A percentile compares a stretch with the other conserved stretches of the same genome.
Conservation (phyloP, 2,329 filamentous ascomycete species). For the Phialocephala subalpina region DNA sequence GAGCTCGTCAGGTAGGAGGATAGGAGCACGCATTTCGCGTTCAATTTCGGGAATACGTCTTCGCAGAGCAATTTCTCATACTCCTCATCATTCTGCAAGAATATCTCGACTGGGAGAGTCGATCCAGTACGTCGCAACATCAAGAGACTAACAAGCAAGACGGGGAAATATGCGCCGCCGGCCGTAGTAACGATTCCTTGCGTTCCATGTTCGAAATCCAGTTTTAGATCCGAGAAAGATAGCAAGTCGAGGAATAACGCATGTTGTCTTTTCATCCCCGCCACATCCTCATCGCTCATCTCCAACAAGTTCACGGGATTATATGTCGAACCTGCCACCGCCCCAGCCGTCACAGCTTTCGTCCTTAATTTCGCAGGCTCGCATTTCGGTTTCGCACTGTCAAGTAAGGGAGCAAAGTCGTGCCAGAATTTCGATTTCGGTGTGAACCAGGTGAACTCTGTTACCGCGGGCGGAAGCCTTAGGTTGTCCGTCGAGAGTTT, state of each 20-base stretch:
- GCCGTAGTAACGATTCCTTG: constrained; percentile 53
- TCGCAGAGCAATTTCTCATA: constrained; percentile 50
- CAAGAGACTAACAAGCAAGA: constrained; percentile 49
- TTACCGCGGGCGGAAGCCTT: background rate
- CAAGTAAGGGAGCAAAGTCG: constrained; percentile 30
- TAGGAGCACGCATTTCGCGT: constrained; percentile 51
- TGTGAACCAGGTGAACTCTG: background rate
- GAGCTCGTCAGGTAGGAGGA: constrained; percentile 48
- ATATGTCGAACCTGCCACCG: background rate
- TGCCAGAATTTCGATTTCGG: constrained; percentile 30
- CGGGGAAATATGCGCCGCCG: constrained; percentile 46
- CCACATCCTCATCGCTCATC: constrained; percentile 22
- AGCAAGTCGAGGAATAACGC: constrained; percentile 21
- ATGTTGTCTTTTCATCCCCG: constrained; percentile 26
- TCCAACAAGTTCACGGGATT: constrained; percentile 13
- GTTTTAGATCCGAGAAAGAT: background rate
- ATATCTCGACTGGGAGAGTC: constrained; percentile 51
- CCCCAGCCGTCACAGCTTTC: constrained; percentile 18
- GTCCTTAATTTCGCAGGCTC: constrained; percentile 17
- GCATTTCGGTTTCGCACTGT: constrained; percentile 30
- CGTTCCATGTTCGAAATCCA: constrained; percentile 15
- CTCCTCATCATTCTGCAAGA: constrained; percentile 46
- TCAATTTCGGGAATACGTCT: constrained; percentile 46
- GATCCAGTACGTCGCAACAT: constrained; percentile 51
- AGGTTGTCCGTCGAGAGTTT: background rate